phyloP scores from a whole-genome alignment of 2,329 filamentous ascomycete species.

The Alternaria incomplexa region DNA sequence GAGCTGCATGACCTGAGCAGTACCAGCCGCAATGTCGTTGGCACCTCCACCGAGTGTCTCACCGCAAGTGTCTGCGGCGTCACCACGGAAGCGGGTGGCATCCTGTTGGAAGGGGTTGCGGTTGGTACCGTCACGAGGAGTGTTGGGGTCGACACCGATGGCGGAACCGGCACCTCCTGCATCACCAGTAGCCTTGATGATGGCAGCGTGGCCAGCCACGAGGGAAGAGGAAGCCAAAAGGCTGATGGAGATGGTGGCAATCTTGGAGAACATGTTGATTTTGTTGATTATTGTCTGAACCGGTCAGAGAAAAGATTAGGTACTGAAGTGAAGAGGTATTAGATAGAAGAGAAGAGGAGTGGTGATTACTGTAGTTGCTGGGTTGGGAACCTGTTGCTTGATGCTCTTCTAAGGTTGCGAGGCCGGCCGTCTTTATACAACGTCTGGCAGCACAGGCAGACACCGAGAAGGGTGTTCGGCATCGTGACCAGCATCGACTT shows the following conservation, averaged over 20 bases:
- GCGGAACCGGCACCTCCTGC: conserved; percentile 60
- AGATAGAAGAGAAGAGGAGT: conserved; percentile 36
- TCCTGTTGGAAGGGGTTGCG: conserved; percentile 70
- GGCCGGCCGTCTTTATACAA: conserved; percentile 37
- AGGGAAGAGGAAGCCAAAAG: conserved; percentile 62
- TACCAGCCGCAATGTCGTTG: conserved; percentile 65
- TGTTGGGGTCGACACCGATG: conserved; percentile 61
- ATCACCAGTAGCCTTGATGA: conserved; percentile 64
- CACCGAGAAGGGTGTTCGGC: neutral
- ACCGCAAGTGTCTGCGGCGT: conserved; percentile 60
- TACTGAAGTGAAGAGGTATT: conserved; percentile 30
- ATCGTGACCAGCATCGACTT: conserved; percentile 10
- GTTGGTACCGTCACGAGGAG: conserved; percentile 66
- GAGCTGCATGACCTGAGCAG: conserved; percentile 62
- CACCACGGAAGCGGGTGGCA: conserved; percentile 66
- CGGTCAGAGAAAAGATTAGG: conserved; percentile 41
- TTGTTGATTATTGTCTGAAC: conserved; percentile 39
- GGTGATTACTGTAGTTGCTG: conserved; percentile 44
- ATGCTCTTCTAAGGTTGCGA: conserved; percentile 33
- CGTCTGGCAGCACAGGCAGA: neutral
- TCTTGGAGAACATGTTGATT: conserved; percentile 51
- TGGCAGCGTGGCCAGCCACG: conserved; percentile 66
- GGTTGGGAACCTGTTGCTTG: conserved; percentile 44
- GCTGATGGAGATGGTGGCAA: conserved; percentile 51
- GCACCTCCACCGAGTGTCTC: conserved; percentile 63